phyloP scores from a whole-genome alignment of 106 monocot genomes.

The Phalaenopsis equestris region DNA sequence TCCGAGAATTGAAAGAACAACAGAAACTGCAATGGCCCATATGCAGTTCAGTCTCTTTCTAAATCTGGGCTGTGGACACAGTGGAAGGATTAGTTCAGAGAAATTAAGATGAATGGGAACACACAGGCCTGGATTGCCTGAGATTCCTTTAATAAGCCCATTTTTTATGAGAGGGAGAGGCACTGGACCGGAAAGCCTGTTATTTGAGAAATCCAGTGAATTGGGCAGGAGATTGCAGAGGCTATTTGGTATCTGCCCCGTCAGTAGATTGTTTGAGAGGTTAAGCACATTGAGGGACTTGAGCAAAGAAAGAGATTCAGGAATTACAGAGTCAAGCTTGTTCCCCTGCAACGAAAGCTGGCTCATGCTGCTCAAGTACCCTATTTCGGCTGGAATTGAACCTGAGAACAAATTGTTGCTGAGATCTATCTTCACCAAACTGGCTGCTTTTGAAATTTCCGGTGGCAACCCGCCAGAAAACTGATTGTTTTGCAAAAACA shows the following conservation, averaged over 20 bases:
- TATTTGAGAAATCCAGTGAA: constrained; percentile 88
- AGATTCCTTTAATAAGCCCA: constrained; percentile 67
- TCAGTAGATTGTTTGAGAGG: constrained; percentile 74
- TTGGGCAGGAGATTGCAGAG: constrained; percentile 76
- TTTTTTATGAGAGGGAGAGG: constrained; percentile 69
- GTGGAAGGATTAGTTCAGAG: constrained; percentile 25
- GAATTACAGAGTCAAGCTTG: constrained; percentile 59
- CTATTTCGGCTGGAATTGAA: constrained; percentile 61
- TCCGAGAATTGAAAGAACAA: constrained; percentile 21
- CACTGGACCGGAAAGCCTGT: constrained; percentile 67
- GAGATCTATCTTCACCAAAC: constrained; percentile 77
- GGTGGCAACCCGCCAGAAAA: constrained; percentile 52
- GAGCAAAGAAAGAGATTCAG: constrained; percentile 52
- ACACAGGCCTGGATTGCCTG: constrained; percentile 74
- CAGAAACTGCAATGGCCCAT: constrained; percentile 45
- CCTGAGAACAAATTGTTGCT: constrained; percentile 74
- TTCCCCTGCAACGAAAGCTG: constrained; percentile 74
- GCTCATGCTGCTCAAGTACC: constrained; percentile 46
- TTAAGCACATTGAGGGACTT: constrained; percentile 86
- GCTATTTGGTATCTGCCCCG: constrained; percentile 74
- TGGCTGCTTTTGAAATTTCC: constrained; percentile 43
- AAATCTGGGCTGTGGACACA: constrained; percentile 40
- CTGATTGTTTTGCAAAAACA: constrained; percentile 66
- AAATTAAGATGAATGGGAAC: constrained; percentile 35
- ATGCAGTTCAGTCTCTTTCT: constrained; percentile 30